Base-by-base conservation (phyloP, 805 yeast species). In the Kuraishia cidri region DNA sequence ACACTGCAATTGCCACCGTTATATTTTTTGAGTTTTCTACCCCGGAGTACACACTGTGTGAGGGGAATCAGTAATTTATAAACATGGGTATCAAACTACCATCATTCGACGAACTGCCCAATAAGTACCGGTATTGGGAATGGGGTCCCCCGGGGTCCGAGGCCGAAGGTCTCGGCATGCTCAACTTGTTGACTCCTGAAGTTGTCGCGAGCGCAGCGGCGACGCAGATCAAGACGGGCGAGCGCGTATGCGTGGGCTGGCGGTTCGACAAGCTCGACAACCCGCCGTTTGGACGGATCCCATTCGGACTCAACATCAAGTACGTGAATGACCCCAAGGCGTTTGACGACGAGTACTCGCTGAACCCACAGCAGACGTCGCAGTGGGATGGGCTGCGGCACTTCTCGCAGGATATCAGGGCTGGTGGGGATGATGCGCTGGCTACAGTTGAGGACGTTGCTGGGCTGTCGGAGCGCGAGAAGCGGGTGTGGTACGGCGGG, bases 331-430 rank as follows among this genome's bases (percentile, higher is more conserved):
- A 13, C 6, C 21, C 25, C 7, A 25, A 20, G n/a, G 39, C 43
- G 7, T 37, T 40, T 32, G 58, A 52, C 32, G 56, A 51, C 30
- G 45, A 39, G 13, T 34, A 43, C 19, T 28, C 23, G 12, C 41
- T 50, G 39, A 51, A 51, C 34, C 42, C 54, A 4, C 57, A 51
- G 33, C 42, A 52, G 10, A 42, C 51, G 15, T 37, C 45, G 11
- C 57, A 51, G 34, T 52, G 52, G 43, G 57, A 51, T 33, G 52
- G 56, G 2, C 40, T 51, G 26, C 36, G 54, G 14, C 57, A 51
- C 32, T 41, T 41, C 29, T 49, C 46, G 3, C 52, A 51, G 29
- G 37, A 39, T 4, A 36, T 42, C 7, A 37, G 40, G 25, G 37
- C 39, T 17, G 26, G 29, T 9, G 34, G 37, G 17, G 47, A 45